phyloP scores from a whole-genome alignment of 768 basidiomycete species.

The Crucibulum laeve region DNA sequence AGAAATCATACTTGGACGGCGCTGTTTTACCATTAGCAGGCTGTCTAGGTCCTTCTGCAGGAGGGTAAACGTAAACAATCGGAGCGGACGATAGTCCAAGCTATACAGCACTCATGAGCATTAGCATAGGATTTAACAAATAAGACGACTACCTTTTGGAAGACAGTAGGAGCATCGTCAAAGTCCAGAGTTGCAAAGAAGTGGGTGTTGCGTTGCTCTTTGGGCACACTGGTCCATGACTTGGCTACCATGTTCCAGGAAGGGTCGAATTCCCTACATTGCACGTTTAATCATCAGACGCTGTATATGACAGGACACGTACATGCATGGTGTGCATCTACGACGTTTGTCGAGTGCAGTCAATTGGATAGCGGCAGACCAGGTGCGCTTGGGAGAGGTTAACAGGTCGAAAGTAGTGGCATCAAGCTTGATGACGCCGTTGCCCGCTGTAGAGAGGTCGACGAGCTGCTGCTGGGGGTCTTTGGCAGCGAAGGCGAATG shows the following conservation, averaged over 20 bases:
- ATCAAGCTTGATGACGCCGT: slow-evolving; percentile 82
- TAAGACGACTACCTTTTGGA: slow-evolving; percentile 59
- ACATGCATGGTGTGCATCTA: slow-evolving; percentile 93
- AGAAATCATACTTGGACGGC: slow-evolving; percentile 75
- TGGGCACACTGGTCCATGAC: slow-evolving; percentile 68
- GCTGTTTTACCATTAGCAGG: slow-evolving; percentile 49
- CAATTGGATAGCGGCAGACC: slow-evolving; percentile 84
- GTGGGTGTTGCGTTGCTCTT: slow-evolving; percentile 67
- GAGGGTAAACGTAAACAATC: slow-evolving; percentile 70
- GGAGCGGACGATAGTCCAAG: slow-evolving; percentile 83
- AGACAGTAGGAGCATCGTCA: slow-evolving; percentile 67
- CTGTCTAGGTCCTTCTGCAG: slow-evolving; percentile 65
- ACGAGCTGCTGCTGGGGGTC: slow-evolving; percentile 53
- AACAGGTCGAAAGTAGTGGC: slow-evolving; percentile 73
- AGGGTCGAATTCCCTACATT: slow-evolving; percentile 78
- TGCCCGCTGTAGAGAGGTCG: slow-evolving; percentile 62
- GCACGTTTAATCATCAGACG: slow-evolving; percentile 2
- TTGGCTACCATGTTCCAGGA: slow-evolving; percentile 77
- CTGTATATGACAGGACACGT: slow-evolving; percentile 29
- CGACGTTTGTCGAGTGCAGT: slow-evolving; percentile 81
- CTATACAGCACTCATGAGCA: slow-evolving; percentile 30
- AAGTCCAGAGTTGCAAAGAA: slow-evolving; percentile 95
- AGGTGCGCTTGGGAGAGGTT: slow-evolving; percentile 70
- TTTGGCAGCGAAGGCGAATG: slow-evolving; percentile 27
- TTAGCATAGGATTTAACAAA: neutral